Percentiles rank a stretch among this genome's conserved stretches.
These are phyloP conservation scores for Trifolium pratense DNA, from an alignment of 306 rosid genomes.

Conservation along the genomic window DNA sequence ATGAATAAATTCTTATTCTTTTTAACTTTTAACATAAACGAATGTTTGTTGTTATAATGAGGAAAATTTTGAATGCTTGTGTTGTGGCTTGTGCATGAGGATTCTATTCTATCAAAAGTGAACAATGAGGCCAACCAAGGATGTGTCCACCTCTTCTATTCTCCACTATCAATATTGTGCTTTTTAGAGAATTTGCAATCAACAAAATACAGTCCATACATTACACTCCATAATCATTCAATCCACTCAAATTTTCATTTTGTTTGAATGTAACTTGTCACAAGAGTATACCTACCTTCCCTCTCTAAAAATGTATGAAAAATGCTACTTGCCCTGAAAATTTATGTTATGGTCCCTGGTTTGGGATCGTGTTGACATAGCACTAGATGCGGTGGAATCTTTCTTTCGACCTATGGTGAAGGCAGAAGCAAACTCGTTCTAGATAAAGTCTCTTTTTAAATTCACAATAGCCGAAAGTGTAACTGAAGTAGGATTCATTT, in stretches of 20 bases:
- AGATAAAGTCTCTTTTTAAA: too few species aligned
- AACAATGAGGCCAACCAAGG: slow-evolving; percentile 28
- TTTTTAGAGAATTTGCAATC: not conserved
- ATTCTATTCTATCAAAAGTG: slow-evolving; percentile 27
- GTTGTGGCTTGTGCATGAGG: slow-evolving; percentile 7
- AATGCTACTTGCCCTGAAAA: too few species aligned
- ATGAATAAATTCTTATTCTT: slow-evolving; percentile 35
- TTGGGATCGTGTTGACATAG: too few species aligned
- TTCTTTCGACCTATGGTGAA: too few species aligned
- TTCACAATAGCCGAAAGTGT: too few species aligned
- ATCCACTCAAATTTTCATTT: not conserved
- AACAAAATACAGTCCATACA: slow-evolving; percentile 26
- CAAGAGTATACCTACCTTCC: not conserved
- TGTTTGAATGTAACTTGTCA: slow-evolving; percentile 7
- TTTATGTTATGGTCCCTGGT: too few species aligned
- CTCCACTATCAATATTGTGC: slow-evolving; percentile 10
- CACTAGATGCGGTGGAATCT: too few species aligned
- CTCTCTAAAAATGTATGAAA: not conserved
- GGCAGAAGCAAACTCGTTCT: too few species aligned
- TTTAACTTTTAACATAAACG: slow-evolving; percentile 28
- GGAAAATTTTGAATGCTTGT: slow-evolving; percentile 15
- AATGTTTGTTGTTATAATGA: slow-evolving; percentile 9
- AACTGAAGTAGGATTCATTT: too few species aligned
- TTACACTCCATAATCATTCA: slow-evolving; percentile 29
- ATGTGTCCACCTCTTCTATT: slow-evolving; percentile 24